Evolutionary conservation across 1,139 yeast genomes (phyloP).

Genomic region (Protomyces gravidus): DNA sequence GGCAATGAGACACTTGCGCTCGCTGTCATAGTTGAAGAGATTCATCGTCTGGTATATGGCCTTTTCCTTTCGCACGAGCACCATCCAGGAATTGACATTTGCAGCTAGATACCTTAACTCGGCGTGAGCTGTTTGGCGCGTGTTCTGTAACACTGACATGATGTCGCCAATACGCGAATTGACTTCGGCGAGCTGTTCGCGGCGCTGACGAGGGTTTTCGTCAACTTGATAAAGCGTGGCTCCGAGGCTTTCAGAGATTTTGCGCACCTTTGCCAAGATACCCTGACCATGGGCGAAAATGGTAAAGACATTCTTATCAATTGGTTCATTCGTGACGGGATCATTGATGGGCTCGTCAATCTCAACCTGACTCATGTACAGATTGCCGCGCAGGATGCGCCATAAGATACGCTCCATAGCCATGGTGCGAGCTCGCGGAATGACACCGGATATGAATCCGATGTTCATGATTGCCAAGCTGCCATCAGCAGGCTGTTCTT

Average conservation of each 20-base stretch:
- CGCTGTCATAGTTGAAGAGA: constrained; percentile 74
- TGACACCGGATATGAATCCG: constrained; percentile 76
- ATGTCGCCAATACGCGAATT: constrained; percentile 60
- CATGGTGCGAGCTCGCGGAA: constrained; percentile 63
- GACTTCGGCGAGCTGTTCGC: constrained; percentile 55
- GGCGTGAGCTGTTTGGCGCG: constrained; percentile 63
- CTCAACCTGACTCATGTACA: constrained; percentile 68
- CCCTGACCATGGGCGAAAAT: constrained; percentile 84
- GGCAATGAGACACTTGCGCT: constrained; percentile 85
- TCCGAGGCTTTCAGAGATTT: constrained; percentile 77
- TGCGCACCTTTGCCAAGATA: constrained; percentile 61
- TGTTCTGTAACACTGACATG: constrained; percentile 64
- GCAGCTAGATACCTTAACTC: constrained; percentile 73
- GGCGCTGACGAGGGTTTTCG: constrained; percentile 55
- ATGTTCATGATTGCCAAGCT: constrained; percentile 41
- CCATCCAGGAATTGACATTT: constrained; percentile 66
- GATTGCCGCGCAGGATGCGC: constrained; percentile 88
- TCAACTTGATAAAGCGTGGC: constrained; percentile 69
- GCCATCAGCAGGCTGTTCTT: constrained; percentile 29
- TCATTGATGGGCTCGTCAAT: constrained; percentile 57
- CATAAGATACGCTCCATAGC: constrained; percentile 82
- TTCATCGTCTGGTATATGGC: constrained; percentile 71
- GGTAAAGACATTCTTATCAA: constrained; percentile 70
- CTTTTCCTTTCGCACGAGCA: constrained; percentile 64
- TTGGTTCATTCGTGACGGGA: constrained; percentile 47